These are phyloP conservation scores for Aspergillus intermedius DNA, from an alignment of 2,329 filamentous ascomycete species.

Conservation along the genomic window DNA sequence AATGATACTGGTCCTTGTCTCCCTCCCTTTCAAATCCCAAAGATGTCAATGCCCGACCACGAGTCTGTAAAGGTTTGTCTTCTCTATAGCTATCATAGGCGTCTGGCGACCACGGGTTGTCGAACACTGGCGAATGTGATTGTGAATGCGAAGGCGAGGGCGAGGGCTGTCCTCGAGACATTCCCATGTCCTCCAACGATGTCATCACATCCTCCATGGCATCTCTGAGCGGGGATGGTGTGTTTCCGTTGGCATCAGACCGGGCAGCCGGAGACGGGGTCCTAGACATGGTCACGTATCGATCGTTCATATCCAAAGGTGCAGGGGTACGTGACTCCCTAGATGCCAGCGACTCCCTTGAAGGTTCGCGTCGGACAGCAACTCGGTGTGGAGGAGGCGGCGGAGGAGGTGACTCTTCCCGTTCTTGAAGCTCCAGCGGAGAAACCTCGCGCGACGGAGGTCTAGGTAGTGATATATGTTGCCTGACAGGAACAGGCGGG, in stretches of 20 bases:
- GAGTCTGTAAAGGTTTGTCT: constrained; percentile 25
- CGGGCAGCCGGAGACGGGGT: constrained; percentile 46
- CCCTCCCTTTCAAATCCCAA: constrained; percentile 59
- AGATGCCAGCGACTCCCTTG: constrained; percentile 14
- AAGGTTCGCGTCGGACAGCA: constrained; percentile 40
- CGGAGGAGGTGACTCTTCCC: constrained; percentile 59
- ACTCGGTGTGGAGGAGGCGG: constrained; percentile 72
- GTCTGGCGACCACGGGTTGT: constrained; percentile 81
- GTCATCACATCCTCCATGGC: constrained; percentile 99
- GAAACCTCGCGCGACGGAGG: constrained; percentile 18
- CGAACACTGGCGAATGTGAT: constrained; percentile 44
- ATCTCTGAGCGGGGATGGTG: constrained; percentile 83
- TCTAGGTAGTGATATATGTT: constrained; percentile 6
- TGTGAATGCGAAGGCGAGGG: constrained; percentile 47
- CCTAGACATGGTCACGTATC: constrained; percentile 33
- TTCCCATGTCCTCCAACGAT: constrained; percentile 78
- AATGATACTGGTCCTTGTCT: constrained; percentile 45
- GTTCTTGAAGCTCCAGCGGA: constrained; percentile 36
- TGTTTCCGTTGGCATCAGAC: constrained; percentile 62
- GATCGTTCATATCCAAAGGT: constrained; percentile 36
- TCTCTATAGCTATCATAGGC: constrained; percentile 58
- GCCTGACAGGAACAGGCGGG: constrained; percentile 7
- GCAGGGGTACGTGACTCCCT: constrained; percentile 22
- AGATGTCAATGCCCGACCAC: constrained; percentile 62
- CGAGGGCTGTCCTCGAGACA: constrained; percentile 48